These are phyloP conservation scores for Trebouxia sp. DNA, from an alignment of 139 green algal genomes.

Conservation along the genomic window DNA sequence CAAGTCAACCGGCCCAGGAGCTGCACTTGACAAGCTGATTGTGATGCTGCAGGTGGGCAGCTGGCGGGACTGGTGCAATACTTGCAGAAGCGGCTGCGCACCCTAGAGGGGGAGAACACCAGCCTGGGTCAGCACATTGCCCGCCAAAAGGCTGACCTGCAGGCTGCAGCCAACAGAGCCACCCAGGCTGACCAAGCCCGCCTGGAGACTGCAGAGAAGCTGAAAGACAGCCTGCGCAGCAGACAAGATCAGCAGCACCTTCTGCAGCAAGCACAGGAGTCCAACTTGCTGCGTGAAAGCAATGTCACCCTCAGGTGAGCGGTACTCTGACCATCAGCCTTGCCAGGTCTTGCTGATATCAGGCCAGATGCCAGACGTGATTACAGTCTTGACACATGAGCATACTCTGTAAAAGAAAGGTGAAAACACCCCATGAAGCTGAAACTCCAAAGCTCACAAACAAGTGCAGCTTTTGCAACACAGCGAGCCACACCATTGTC, in stretches of 20 bases:
- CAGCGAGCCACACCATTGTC: too few relatives aligned
- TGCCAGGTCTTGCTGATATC: too few relatives aligned
- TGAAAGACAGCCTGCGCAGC: constrained; percentile 5
- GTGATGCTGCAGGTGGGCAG: background rate
- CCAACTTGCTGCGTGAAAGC: constrained; percentile 4
- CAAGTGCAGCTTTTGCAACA: too few relatives aligned
- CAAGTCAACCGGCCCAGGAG: too few relatives aligned
- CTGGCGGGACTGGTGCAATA: constrained; percentile 15
- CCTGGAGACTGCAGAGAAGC: constrained; percentile 16
- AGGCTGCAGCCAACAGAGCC: background rate
- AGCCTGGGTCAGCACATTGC: background rate
- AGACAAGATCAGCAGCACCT: background rate
- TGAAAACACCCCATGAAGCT: too few relatives aligned
- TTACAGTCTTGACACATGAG: too few relatives aligned
- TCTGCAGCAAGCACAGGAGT: constrained; percentile 4
- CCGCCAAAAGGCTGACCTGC: background rate
- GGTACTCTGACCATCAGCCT: background rate
- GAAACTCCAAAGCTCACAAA: too few relatives aligned
- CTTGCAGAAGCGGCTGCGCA: constrained; percentile 18
- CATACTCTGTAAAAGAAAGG: too few relatives aligned
- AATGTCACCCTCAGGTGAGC: constrained; percentile 3
- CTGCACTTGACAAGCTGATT: too few relatives aligned
- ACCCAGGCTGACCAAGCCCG: constrained; percentile 9
- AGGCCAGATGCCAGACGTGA: too few relatives aligned
- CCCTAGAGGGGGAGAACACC: constrained; percentile 3